Evolutionary conservation across 148 eudicot species (phyloP).

Genomic region (Cornus florida): DNA sequence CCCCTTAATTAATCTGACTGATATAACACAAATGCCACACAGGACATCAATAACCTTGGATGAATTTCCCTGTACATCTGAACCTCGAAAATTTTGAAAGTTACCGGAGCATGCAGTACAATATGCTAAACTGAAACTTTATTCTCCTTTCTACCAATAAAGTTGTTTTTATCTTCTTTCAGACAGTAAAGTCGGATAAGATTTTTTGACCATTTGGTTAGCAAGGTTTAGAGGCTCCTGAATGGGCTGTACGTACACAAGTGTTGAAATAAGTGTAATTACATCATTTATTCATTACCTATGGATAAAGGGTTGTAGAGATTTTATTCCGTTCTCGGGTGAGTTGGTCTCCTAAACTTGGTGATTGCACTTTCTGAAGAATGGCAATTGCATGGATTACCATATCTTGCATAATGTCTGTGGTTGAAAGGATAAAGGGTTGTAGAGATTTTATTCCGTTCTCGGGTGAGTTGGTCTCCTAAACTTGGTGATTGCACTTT

Average conservation of each 20-base stretch:
- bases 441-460: background rate
- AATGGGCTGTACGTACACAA: background rate
- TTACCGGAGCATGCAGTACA: background rate
- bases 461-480: background rate
- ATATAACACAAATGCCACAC: no score
- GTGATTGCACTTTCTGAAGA: constrained; percentile 1
- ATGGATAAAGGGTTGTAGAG: background rate
- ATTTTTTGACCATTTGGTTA: background rate
- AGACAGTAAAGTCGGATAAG: background rate
- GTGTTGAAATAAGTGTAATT: background rate
- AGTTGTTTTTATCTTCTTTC: background rate
- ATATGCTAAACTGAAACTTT: background rate
- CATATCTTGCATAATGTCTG: background rate
- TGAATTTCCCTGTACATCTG: background rate
- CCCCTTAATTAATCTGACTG: no score
- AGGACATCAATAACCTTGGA: background rate
- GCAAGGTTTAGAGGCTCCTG: background rate
- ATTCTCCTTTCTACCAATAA: background rate
- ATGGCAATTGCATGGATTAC: background rate
- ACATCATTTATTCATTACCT: background rate
- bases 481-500: constrained; percentile 8
- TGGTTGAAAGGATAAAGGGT: background rate
- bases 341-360: background rate
- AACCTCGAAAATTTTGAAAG: background rate
- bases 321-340: background rate